These are phyloP conservation scores for Gymnopilus dilepis DNA, from an alignment of 768 basidiomycete species.

Conservation along the genomic window DNA sequence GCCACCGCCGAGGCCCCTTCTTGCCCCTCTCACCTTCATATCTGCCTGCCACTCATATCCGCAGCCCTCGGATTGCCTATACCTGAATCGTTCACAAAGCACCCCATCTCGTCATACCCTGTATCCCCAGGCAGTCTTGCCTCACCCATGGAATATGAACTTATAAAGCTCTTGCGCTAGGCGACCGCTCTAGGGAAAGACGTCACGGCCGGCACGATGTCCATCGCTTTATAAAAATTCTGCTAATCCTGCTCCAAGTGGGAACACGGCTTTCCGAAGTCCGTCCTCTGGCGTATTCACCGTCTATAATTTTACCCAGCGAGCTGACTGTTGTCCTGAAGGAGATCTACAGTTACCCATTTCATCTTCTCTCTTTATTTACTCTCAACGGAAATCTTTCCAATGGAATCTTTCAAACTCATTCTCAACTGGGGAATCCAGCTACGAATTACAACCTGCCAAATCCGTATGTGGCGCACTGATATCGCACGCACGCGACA, in stretches of 20 bases:
- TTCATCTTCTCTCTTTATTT: background rate
- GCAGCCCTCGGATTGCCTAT: background rate
- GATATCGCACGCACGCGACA: background rate
- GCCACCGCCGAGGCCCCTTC: background rate
- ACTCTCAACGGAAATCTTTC: background rate
- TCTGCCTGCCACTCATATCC: background rate
- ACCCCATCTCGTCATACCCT: background rate
- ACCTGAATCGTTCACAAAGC: background rate
- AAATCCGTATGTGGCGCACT: slow-evolving; percentile 1
- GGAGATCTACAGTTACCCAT: background rate
- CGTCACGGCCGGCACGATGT: background rate
- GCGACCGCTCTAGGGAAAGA: background rate
- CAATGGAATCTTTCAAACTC: background rate
- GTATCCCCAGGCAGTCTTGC: background rate
- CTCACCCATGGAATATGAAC: background rate
- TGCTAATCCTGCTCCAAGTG: background rate
- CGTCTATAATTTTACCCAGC: background rate
- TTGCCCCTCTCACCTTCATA: background rate
- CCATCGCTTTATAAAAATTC: background rate
- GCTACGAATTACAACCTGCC: background rate
- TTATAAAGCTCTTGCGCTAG: background rate
- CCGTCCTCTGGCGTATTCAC: background rate
- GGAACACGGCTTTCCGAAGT: slow-evolving; percentile 7
- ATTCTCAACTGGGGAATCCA: background rate
- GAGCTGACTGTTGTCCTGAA: background rate